Evolutionary conservation across 441 rosid genomes (phyloP).

Genomic region (Raphanus hybrid): DNA sequence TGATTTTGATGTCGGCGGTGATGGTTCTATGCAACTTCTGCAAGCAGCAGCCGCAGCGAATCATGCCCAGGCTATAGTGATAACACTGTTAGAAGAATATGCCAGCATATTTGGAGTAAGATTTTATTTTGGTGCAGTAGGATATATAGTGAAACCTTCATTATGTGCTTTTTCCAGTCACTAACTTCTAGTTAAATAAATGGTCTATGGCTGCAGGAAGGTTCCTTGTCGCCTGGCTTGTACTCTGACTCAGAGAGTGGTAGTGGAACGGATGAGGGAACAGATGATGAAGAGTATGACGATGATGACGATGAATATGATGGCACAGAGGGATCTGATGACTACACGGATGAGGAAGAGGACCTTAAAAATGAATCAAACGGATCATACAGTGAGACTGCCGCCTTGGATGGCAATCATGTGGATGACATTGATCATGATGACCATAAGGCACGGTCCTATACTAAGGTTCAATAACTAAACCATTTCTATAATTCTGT

Average conservation of each 20-base stretch:
- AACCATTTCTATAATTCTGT: background rate
- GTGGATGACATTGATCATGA: slow-evolving; percentile 29
- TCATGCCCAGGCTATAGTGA: slow-evolving; percentile 98
- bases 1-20: slow-evolving; percentile 90
- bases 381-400: slow-evolving; percentile 55
- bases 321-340: slow-evolving; percentile 55
- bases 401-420: slow-evolving; percentile 50
- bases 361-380: slow-evolving; percentile 57
- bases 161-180: slow-evolving; percentile 28
- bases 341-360: slow-evolving; percentile 52
- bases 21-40: slow-evolving; percentile 90
- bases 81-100: slow-evolving; percentile 90
- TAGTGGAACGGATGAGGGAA: slow-evolving; percentile 82
- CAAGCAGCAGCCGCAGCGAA: slow-evolving; percentile 99
- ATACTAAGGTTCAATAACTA: slow-evolving; percentile 26
- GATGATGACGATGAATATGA: slow-evolving; percentile 82
- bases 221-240: slow-evolving; percentile 70
- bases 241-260: slow-evolving; percentile 85
- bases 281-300: slow-evolving; percentile 85
- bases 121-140: slow-evolving; percentile 21
- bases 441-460: slow-evolving; percentile 55
- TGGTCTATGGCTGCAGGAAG: slow-evolving; percentile 67
- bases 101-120: slow-evolving; percentile 90
- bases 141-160: slow-evolving; percentile 19
- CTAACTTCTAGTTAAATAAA: slow-evolving; percentile 39